These are phyloP conservation scores for Sordariomycetes sp. DNA, from an alignment of 2,329 filamentous ascomycete species.

Conservation along the genomic window DNA sequence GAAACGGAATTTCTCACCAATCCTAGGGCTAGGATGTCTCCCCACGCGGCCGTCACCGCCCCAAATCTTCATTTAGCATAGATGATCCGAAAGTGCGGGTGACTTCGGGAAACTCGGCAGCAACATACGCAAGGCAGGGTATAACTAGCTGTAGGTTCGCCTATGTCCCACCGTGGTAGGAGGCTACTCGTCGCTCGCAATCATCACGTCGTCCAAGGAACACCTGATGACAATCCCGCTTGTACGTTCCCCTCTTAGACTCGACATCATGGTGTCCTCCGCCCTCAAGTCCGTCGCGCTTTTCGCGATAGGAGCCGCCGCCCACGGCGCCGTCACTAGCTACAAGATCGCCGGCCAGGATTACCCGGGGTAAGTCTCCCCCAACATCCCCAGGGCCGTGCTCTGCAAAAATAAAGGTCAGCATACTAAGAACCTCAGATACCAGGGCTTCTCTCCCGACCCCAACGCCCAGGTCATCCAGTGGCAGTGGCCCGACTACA, in stretches of 20 bases:
- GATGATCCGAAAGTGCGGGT: background rate
- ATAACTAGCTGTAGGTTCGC: background rate
- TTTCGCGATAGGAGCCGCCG: slow-evolving; percentile 14
- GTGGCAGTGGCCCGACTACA: slow-evolving; percentile 38
- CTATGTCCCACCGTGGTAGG: background rate
- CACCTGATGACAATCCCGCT: background rate
- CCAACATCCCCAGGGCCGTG: too few relatives aligned
- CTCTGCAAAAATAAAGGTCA: background rate
- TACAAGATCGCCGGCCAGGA: slow-evolving; percentile 29
- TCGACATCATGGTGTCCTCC: slow-evolving; percentile 1
- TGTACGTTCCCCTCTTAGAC: background rate
- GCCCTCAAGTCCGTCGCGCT: slow-evolving; percentile 17
- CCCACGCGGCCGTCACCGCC: background rate
- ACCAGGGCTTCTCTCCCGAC: slow-evolving; percentile 33
- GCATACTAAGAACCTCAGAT: slow-evolving; percentile 9
- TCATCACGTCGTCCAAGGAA: too few relatives aligned
- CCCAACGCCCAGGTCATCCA: slow-evolving; percentile 38
- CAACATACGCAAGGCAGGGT: background rate
- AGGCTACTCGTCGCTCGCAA: background rate
- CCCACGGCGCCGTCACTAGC: slow-evolving; percentile 27
- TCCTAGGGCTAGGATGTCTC: background rate
- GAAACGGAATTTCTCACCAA: background rate
- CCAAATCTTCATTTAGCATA: background rate
- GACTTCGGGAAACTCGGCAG: background rate
- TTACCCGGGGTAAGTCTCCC: slow-evolving; percentile 19